A percentile compares a stretch with the other conserved stretches of the same genome.
Evolutionary conservation across 2,329 filamentous ascomycete genomes (phyloP).

Genomic region (Aspergillus tamarii): DNA sequence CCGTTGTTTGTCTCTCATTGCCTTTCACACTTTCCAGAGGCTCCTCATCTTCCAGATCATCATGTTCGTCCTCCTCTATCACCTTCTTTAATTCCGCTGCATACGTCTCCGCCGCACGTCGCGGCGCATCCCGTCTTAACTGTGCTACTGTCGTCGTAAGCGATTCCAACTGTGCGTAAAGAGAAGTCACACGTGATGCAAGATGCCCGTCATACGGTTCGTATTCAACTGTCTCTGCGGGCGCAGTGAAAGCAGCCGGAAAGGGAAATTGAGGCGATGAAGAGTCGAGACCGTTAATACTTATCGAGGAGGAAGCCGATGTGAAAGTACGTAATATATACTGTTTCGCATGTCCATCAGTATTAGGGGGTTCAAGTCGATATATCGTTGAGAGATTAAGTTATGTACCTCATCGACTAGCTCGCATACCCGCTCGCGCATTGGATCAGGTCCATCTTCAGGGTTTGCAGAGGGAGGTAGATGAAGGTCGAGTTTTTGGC

Average conservation of each 20-base stretch:
- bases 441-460: conserved; percentile 43
- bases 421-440: conserved; percentile 48
- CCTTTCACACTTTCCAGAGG: conserved; percentile 29
- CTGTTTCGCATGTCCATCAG: conserved; percentile 22
- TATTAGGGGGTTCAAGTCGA: not conserved
- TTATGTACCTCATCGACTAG: conserved; percentile 44
- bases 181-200: conserved; percentile 45
- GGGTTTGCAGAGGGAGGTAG: conserved; percentile 49
- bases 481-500: conserved; percentile 52
- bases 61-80: conserved; percentile 44
- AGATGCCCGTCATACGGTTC: conserved; percentile 50
- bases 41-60: conserved; percentile 60
- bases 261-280: conserved; percentile 36
- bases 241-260: conserved; percentile 37
- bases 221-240: conserved; percentile 50
- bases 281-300: conserved; percentile 52
- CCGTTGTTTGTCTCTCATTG: conserved; percentile 1
- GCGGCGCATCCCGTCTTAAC: conserved; percentile 49
- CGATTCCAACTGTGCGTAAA: conserved; percentile 53
- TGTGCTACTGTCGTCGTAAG: conserved; percentile 52
- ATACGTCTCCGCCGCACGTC: conserved; percentile 44
- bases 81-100: conserved; percentile 37
- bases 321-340: conserved; percentile 51
- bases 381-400: not conserved
- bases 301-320: conserved; percentile 48